These are phyloP conservation scores for Fallopia convolvulus DNA, from an alignment of 148 eudicot species.

Conservation along the genomic window DNA sequence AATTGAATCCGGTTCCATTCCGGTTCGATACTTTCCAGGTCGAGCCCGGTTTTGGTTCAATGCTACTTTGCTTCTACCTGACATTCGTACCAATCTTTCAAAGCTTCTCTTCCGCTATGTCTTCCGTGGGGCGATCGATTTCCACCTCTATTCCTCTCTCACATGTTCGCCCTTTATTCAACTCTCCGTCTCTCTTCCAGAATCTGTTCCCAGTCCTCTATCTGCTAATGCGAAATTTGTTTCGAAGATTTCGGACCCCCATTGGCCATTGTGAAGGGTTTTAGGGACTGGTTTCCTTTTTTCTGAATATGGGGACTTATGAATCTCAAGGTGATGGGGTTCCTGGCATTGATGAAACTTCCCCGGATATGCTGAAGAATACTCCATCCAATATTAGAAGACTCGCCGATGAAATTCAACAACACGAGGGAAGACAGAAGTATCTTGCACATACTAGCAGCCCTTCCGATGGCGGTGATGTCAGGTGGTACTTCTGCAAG, in stretches of 20 bases:
- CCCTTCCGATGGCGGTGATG: slow-evolving; percentile 90
- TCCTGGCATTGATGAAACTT: slow-evolving; percentile 31
- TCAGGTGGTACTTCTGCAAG: slow-evolving; percentile 96
- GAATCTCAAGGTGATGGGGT: slow-evolving; percentile 9
- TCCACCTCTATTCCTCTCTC: neutral
- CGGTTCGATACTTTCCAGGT: neutral
- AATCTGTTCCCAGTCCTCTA: neutral
- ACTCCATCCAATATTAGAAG: slow-evolving; percentile 76
- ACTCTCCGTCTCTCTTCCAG: neutral
- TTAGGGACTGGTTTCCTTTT: neutral
- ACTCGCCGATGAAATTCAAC: slow-evolving; percentile 79
- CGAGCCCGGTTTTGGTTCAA: neutral
- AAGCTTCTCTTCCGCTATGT: neutral
- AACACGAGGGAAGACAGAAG: slow-evolving; percentile 79
- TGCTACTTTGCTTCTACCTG: slow-evolving; percentile 3
- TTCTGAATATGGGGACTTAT: slow-evolving; percentile 3
- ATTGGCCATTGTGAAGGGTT: neutral
- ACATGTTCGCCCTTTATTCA: neutral
- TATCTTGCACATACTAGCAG: slow-evolving; percentile 83
- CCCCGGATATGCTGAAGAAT: slow-evolving; percentile 74
- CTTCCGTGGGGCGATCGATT: neutral
- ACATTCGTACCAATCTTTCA: slow-evolving; percentile 7
- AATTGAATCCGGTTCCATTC: neutral
- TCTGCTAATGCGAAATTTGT: neutral
- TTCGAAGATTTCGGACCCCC: neutral